Evolutionary conservation across 352 stramenopile genomes (phyloP).

Genomic region (Phytopythium kandeliae): DNA sequence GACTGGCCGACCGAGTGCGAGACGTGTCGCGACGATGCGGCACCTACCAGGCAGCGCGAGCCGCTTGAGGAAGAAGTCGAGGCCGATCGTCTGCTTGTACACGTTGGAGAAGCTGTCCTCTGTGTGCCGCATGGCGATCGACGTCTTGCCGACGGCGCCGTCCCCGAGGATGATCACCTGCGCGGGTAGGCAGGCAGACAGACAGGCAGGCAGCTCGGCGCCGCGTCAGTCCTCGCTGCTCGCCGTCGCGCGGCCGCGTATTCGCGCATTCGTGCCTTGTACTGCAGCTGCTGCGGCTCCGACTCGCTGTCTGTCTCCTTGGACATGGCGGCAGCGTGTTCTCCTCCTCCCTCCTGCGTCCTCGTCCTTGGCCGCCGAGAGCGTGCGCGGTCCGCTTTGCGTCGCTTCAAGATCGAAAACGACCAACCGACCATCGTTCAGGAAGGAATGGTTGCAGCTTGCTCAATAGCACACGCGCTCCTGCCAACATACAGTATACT

Average conservation of each 20-base stretch:
- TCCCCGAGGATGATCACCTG: slow-evolving; percentile 93
- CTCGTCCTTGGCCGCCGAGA: too few relatives aligned
- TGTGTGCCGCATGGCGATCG: slow-evolving; percentile 89
- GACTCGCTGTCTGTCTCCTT: slow-evolving; percentile 84
- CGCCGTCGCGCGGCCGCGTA: background rate
- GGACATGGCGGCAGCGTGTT: slow-evolving; percentile 32
- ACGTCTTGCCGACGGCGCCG: slow-evolving; percentile 94
- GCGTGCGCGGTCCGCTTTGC: background rate
- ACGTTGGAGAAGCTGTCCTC: slow-evolving; percentile 90
- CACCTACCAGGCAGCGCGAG: slow-evolving; percentile 77
- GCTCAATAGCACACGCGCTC: too few relatives aligned
- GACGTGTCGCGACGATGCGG: background rate
- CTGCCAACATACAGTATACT: too few relatives aligned
- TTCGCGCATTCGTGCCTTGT: slow-evolving; percentile 69
- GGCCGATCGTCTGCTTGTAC: slow-evolving; percentile 94
- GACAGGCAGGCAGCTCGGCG: too few relatives aligned
- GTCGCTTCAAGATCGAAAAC: slow-evolving; percentile 7
- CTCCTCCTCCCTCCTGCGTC: background rate
- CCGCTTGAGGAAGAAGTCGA: slow-evolving; percentile 95
- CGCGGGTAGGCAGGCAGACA: background rate
- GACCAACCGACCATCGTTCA: too few relatives aligned
- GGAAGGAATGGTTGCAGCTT: too few relatives aligned
- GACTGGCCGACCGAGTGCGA: too few relatives aligned
- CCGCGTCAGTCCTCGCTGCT: background rate
- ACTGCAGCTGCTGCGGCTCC: slow-evolving; percentile 82